Evolutionary conservation across 2,329 filamentous ascomycete species (phyloP).

Genomic region (Thyridium curvatum): DNA sequence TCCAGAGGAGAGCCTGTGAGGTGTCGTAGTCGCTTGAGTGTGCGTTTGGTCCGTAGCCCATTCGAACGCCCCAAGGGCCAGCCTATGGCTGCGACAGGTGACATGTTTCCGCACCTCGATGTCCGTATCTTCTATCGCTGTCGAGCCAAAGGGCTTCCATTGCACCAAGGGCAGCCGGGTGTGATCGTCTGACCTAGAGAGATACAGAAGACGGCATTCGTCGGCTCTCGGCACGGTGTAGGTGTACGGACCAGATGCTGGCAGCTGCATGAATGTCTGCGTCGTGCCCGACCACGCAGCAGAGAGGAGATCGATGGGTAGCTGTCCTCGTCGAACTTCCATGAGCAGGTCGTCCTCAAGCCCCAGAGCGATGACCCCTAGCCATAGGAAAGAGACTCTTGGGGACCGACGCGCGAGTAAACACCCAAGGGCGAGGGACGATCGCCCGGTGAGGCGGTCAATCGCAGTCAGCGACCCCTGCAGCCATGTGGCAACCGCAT

Average conservation of each 20-base stretch:
- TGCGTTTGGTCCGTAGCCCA: conserved; percentile 15
- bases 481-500: conserved; percentile 19
- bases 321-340: conserved; percentile 14
- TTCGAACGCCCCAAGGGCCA: conserved; percentile 13
- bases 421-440: conserved; percentile 10
- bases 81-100: conserved; percentile 14
- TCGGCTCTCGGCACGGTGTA: conserved; percentile 14
- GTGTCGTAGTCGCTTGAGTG: no score
- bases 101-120: conserved; percentile 19
- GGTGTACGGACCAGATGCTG: conserved; percentile 8
- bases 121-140: conserved; percentile 17
- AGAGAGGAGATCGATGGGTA: conserved; percentile 17
- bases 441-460: conserved; percentile 7
- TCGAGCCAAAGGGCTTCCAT: conserved; percentile 22
- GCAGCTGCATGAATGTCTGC: conserved; percentile 19
- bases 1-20: no score
- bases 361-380: conserved; percentile 15
- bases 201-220: conserved; percentile 20
- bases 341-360: conserved; percentile 10
- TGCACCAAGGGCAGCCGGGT: conserved; percentile 14
- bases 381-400: conserved; percentile 17
- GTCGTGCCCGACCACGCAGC: conserved; percentile 19
- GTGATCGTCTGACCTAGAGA: conserved; percentile 14
- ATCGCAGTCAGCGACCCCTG: conserved; percentile 18
- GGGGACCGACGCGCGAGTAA: conserved; percentile 18